phyloP scores from a whole-genome alignment of 1,284 basidiomycete species.

The Agroathelia rolfsii region DNA sequence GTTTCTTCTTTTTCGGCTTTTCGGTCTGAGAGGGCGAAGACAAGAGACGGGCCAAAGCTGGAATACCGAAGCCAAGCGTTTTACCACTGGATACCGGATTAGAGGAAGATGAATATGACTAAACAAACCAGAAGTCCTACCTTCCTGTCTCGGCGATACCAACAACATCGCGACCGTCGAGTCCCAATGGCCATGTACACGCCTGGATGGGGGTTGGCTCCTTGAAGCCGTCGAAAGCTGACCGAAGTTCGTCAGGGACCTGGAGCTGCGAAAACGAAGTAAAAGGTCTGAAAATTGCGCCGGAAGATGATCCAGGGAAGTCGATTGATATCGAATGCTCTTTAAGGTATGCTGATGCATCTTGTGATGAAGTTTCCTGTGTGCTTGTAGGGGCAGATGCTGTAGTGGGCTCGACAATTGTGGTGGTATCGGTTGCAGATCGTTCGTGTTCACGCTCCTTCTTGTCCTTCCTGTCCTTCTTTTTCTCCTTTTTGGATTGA shows the following conservation, averaged over 20 bases:
- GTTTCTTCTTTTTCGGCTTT: constrained; percentile 23
- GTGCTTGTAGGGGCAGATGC: constrained; percentile 16
- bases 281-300: constrained; percentile 52
- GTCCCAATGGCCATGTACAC: constrained; percentile 87
- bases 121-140: constrained; percentile 23
- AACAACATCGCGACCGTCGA: constrained; percentile 81
- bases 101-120: constrained; percentile 7
- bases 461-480: constrained; percentile 21
- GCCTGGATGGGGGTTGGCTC: constrained; percentile 95
- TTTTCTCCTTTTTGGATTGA: too few species aligned
- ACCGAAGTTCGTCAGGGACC: constrained; percentile 53
- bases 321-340: constrained; percentile 73
- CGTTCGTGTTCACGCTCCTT: constrained; percentile 16
- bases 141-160: constrained; percentile 97
- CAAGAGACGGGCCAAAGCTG: constrained; percentile 66
- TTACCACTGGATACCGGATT: constrained; percentile 59
- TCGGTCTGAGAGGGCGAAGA: constrained; percentile 17
- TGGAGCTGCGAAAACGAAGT: constrained; percentile 70
- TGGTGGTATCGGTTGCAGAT: constrained; percentile 12
- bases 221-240: constrained; percentile 65
- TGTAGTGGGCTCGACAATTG: constrained; percentile 13
- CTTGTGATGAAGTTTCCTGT: constrained; percentile 22
- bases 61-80: constrained; percentile 93
- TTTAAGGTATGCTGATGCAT: constrained; percentile 55
- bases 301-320: constrained; percentile 33